Evolutionary conservation across 2,329 filamentous ascomycete genomes (phyloP).

Genomic region (Fusarium irregulare): DNA sequence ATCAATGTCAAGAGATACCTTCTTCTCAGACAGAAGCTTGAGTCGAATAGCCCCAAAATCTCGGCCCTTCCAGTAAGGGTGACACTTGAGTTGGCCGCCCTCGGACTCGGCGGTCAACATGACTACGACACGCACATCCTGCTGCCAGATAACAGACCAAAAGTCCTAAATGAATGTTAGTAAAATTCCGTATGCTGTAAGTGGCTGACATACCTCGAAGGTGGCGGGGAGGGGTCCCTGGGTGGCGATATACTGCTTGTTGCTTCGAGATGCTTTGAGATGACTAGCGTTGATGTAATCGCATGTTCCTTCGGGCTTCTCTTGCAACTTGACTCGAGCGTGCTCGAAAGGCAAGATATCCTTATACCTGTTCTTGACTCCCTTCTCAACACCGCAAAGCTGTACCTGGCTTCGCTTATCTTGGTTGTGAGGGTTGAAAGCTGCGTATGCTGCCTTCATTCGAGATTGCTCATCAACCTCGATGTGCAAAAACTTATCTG

Average conservation of each 20-base stretch:
- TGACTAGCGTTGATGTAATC: conserved; percentile 98
- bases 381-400: conserved; percentile 93
- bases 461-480: conserved; percentile 87
- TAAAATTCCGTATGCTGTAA: background rate
- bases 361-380: conserved; percentile 95
- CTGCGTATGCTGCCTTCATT: conserved; percentile 83
- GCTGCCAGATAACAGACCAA: conserved; percentile 97
- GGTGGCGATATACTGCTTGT: conserved; percentile 94
- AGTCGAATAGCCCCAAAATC: conserved; percentile 83
- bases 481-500: conserved; percentile 84
- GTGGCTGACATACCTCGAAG: conserved; percentile 74
- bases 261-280: conserved; percentile 80
- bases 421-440: conserved; percentile 56
- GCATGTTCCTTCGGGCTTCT: conserved; percentile 74
- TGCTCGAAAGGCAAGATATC: conserved; percentile 98
- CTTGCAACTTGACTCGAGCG: conserved; percentile 82
- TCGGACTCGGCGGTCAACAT: conserved; percentile 97
- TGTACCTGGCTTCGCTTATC: conserved; percentile 63
- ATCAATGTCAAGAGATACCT: conserved; percentile 79
- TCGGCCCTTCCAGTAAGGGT: conserved; percentile 88
- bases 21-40: conserved; percentile 82
- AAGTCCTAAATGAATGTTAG: conserved; percentile 76
- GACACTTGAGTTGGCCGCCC: conserved; percentile 92
- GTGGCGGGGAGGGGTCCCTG: conserved; percentile 94
- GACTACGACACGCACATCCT: conserved; percentile 93